Base-by-base conservation (phyloP, 2,329 filamentous ascomycete genomes). In the Cordyceps farinosa region DNA sequence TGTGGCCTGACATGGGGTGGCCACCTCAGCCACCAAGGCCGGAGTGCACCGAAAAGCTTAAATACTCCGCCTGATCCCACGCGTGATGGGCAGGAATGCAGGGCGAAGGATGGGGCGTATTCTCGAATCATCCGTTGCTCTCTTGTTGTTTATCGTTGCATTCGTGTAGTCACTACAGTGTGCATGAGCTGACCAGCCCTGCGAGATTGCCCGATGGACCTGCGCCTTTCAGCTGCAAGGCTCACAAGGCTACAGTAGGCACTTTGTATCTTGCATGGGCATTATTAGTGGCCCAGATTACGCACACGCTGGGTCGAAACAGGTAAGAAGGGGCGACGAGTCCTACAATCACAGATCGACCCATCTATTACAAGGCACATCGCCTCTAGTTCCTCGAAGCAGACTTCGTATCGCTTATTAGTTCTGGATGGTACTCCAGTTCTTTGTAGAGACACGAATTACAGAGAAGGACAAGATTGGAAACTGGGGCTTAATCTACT, bases 1-100 rank as follows among this genome's bases (percentile, higher is more conserved):
- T 42, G 52, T 62, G 60, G 60, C 60, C 51, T 62, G 60, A 62
- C 59, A 17, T 42, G 52, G 42, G 42, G 22, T 22, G 22, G 22
- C 22, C 22, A 22, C 22, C 22, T 22, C 45, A 36, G n/a, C n/a
- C 42, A 17, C 44, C 51, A 38, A 48, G 22, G 60, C 32, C 59
- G 50, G 58, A 9, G 27, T 36, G 22, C 30, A 48, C 36, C 40
- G 59, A 61, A 61, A 55, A 38, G 42, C 17, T 48, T 55, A 61
- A 54, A 48, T 40, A 55, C 59, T 55, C 5, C 50, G 59, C 59
- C 50, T n/a, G 17, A 30, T 9, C 50, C 50, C 17, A 47, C 38
- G 38, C 48, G 40, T 29, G 30, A 61, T 40, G 13, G 40, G 30
- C 22, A 34, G 30, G 45, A 34, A 53, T 9, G 17, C 36, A 17